phyloP scores from a whole-genome alignment of 1,284 basidiomycete genomes.

The Peniophora sp. region DNA sequence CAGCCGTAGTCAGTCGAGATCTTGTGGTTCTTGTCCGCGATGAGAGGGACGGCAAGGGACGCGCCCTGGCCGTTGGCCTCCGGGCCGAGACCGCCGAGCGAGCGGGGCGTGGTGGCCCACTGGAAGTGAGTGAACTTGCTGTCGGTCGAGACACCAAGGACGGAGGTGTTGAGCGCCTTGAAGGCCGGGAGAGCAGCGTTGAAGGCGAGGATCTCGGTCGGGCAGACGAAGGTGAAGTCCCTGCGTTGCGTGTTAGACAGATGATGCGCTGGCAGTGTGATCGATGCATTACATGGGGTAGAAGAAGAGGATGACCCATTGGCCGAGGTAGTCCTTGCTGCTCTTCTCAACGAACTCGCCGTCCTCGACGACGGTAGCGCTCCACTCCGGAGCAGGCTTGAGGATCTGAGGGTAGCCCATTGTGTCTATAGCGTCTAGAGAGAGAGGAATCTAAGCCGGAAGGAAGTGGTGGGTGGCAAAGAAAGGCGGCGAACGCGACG shows the following conservation, averaged over 20 bases:
- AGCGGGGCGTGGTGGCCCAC: slow-evolving; percentile 75
- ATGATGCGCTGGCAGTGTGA: slow-evolving; percentile 2
- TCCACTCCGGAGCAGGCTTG: slow-evolving; percentile 73
- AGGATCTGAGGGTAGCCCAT: slow-evolving; percentile 67
- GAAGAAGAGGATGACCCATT: slow-evolving; percentile 82
- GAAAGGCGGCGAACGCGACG: too few species aligned
- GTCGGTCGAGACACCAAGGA: slow-evolving; percentile 81
- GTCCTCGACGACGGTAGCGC: slow-evolving; percentile 66
- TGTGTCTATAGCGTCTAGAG: slow-evolving; percentile 3
- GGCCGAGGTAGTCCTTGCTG: slow-evolving; percentile 65
- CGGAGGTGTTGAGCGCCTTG: slow-evolving; percentile 61
- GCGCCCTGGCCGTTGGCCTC: slow-evolving; percentile 23
- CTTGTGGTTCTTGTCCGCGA: slow-evolving; percentile 64
- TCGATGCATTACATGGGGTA: slow-evolving; percentile 64
- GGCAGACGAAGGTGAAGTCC: slow-evolving; percentile 85
- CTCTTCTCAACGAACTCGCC: slow-evolving; percentile 73
- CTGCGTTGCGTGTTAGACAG: slow-evolving; percentile 23
- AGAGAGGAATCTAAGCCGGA: slow-evolving; percentile 5
- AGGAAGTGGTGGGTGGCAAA: not conserved
- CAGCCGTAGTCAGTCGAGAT: slow-evolving; percentile 78
- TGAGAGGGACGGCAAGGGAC: slow-evolving; percentile 63
- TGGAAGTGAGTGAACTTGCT: slow-evolving; percentile 85
- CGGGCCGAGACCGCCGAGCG: slow-evolving; percentile 82
- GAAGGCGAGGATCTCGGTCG: slow-evolving; percentile 90
- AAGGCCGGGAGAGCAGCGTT: slow-evolving; percentile 77